Evolutionary conservation across 1,139 yeast genomes (phyloP), one percentile per base, ranked within the genome.

Genomic region (Geotrichum histeridarum): DNA sequence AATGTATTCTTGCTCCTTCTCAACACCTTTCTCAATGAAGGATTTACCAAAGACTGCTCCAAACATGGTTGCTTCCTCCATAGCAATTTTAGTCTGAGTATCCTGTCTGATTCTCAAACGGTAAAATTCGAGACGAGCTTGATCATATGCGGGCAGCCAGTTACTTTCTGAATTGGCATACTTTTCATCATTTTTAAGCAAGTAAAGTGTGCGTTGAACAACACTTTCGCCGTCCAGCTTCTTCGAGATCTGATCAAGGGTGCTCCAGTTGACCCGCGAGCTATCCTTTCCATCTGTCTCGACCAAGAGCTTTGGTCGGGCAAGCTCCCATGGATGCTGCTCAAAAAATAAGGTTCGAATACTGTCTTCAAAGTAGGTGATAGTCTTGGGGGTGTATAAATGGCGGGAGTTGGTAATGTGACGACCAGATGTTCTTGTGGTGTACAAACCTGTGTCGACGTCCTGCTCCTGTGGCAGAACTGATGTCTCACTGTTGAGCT

Each of bases 271-370:
- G 56, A 77, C 75, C 11, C 70, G 64, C 30, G 71, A 68, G 36
- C 75, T 77, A 53, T 83, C 82, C 45, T 77, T 70, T 6, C 87
- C 88, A 18, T 76, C 73, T 64, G 82, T 86, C 71, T 94, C 99
- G 49, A 90, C 78, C 61, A 93, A 73, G 35, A 82, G 77, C 67
- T 88, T 88, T n/a, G 99, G 97, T 62, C 96, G 81, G 2, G 99
- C 87, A 57, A 91, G 76, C 71, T 93, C 99, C 99, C 99, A 93
- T 11, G 99, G 99, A 70, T 93, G 99, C 68, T 91, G 96, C 58
- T 82, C 83, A 70, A 84, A 93, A 66, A 93, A 93, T 33, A 86
- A 75, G 52, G 79, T 77, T 73, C 99, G 81, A 63, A 93, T 73
- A 63, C 83, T 81, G 70, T 93, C 99, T 70, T 93, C 98, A 52